Base-by-base conservation (phyloP, 176 grass and related monocot genomes). In the Musa troglodytarum region DNA sequence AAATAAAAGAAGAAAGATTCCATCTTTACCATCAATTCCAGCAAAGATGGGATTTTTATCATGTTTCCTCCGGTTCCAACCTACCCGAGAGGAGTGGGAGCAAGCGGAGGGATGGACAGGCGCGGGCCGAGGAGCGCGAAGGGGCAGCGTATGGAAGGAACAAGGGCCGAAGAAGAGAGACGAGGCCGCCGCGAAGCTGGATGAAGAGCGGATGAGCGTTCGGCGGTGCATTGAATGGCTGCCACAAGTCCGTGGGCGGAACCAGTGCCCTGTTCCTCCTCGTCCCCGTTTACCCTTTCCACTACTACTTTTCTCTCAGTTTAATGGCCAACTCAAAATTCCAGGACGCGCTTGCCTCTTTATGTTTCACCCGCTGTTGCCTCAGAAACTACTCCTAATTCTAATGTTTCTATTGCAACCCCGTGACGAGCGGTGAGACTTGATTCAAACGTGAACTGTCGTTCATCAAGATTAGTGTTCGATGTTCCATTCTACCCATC, bases 221-320 rank as follows among this genome's bases (percentile, higher is more conserved):
- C 82, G 89, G 89, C 90, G 92, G 86, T 86, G 76, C 89, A 92
- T 92, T 92, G 89, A 92, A 90, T 88, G 92, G 85, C 85, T 90
- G 89, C 83, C 87, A 69, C 34, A 84, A 86, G 76, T 84, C 85
- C 92, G 92, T 89, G 87, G 82, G 75, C 81, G 74, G 71, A 87
- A 82, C 80, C 25, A 64, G 72, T 83, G 28, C 63, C 2, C 50
- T 61, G 57, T 59, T 65, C 55, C 57, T 63, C 29, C 34, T 63
- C 49, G 9, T n/a, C 29, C 51, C 52, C 51, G 21, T 74, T 16
- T 25, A 34, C 43, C 43, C 16, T 43, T 69, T 49, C 67, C 50
- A 43, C 17, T 23, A 52, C 54, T 22, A 15, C 25, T 63, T 12
- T 9, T 50, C 14, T 62, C 54, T 12, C 9, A 61, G n/a, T 61